Base-by-base conservation (phyloP, 305 asterid genomes). In the Fraxinus ornus region DNA sequence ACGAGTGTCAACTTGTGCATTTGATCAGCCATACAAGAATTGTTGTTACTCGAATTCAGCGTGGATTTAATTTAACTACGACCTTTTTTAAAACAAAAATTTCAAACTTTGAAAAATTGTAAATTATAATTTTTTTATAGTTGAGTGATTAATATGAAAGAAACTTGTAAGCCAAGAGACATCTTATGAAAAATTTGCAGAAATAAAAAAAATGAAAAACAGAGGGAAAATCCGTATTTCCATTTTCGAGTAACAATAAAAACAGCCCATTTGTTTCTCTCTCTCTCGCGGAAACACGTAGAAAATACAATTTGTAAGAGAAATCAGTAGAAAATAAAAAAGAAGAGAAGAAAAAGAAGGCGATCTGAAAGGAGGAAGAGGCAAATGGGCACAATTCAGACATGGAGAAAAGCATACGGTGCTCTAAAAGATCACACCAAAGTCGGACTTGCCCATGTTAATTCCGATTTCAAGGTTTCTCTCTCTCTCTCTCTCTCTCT, bases 371-470 rank as follows among this genome's bases (percentile, higher is more conserved):
- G 72, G 68, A 21, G 49, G 21, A 24, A 22, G 47, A 66, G 66
- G 76, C 57, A 84, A 83, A 94, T 94, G 98, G 97, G 91, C 77
- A 90, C 97, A 28, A 92, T 94, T 80, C 96, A 94, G 86, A 85
- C 90, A 77, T 94, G 94, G 95, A 88, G 98, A 71, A 95, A 91
- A 87, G 97, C 96, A 0, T 94, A 94, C 87, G 99, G 99, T 55
- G 93, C 99, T 75, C 84, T 95, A 41, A 95, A 95, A 86, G 99
- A 95, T 88, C 96, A 90, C 19, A 94, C 98, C 55, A 91, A 88
- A 85, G 95, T 95, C 86, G 98, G 98, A 32, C 93, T 95, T 75
- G 97, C 97, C 77, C 98, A 90, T 80, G 96, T 95, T 86, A 95
- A 93, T 89, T 94, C 98, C 86, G 99, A 94, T 93, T 95, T 91